These are phyloP conservation scores for Apiospora arundinis DNA, from an alignment of 2,329 filamentous ascomycete genomes.

Conservation along the genomic window DNA sequence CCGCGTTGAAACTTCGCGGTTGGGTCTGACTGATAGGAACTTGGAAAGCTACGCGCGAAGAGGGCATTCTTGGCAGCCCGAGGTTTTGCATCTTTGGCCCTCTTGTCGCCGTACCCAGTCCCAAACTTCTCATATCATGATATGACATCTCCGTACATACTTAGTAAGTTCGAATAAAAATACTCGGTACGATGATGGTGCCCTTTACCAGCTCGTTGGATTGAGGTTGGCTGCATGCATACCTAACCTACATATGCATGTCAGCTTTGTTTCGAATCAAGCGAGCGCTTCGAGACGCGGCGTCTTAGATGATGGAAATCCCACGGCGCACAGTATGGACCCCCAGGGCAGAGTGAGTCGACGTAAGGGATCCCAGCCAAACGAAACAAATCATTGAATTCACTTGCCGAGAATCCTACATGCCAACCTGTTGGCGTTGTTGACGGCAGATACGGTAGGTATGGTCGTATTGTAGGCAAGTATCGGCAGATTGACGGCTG, in stretches of 20 bases:
- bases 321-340: not conserved
- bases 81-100: not conserved
- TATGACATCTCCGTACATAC: not conserved
- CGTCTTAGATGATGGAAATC: not conserved
- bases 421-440: not conserved
- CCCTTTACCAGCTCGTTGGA: not conserved
- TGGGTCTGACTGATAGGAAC: not conserved
- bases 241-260: not conserved
- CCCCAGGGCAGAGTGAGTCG: not conserved
- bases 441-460: too few relatives aligned
- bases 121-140: not conserved
- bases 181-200: not conserved
- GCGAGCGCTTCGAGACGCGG: conserved; percentile 14
- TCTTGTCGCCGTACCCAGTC: not conserved
- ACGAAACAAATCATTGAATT: conserved; percentile 2
- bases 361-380: conserved; percentile 9
- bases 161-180: not conserved
- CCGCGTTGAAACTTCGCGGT: not conserved
- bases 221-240: not conserved
- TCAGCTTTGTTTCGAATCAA: conserved; percentile 14
- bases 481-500: conserved; percentile 1
- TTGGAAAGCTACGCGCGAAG: not conserved
- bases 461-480: not conserved
- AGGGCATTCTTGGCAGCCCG: not conserved
- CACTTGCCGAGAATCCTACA: not conserved